A percentile compares a stretch with the other conserved stretches of the same genome.
Conservation (phyloP, 129 eudicot species). For the Arctium minus region DNA sequence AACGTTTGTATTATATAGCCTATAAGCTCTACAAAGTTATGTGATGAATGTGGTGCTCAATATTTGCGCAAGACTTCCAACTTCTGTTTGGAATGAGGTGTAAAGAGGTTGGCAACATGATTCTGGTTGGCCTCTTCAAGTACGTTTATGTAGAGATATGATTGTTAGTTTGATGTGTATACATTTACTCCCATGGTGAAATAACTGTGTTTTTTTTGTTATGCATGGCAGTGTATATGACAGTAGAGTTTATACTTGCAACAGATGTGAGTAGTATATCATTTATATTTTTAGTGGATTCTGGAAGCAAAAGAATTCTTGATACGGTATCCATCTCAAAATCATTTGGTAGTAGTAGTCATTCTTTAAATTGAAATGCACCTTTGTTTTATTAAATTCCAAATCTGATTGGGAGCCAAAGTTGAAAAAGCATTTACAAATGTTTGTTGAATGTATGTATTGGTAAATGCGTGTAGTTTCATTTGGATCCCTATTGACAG, state of each 20-base stretch:
- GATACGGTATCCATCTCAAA: not conserved
- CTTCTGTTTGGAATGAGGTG: constrained; percentile 26
- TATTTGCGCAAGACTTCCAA: no score
- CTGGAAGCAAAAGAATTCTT: not conserved
- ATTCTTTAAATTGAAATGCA: not conserved
- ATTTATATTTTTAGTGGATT: no score
- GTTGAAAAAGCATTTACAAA: no score
- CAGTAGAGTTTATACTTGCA: not conserved
- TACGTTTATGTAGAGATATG: not conserved
- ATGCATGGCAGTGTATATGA: not conserved
- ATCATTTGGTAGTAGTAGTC: not conserved
- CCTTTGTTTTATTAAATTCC: not conserved
- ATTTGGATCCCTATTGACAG: no score
- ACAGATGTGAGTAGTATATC: not conserved
- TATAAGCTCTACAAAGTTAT: no score
- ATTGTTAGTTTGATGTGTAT: not conserved
- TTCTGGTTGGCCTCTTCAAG: not conserved
- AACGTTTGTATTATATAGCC: no score
- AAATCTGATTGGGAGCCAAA: not conserved
- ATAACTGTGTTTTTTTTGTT: not conserved
- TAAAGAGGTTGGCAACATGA: constrained; percentile 85
- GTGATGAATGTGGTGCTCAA: no score
- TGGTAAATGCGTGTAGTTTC: not conserved
- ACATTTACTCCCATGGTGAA: not conserved
- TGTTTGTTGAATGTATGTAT: no score